Base-by-base conservation (phyloP, 148 eudicot genomes). In the Spergularia marina region DNA sequence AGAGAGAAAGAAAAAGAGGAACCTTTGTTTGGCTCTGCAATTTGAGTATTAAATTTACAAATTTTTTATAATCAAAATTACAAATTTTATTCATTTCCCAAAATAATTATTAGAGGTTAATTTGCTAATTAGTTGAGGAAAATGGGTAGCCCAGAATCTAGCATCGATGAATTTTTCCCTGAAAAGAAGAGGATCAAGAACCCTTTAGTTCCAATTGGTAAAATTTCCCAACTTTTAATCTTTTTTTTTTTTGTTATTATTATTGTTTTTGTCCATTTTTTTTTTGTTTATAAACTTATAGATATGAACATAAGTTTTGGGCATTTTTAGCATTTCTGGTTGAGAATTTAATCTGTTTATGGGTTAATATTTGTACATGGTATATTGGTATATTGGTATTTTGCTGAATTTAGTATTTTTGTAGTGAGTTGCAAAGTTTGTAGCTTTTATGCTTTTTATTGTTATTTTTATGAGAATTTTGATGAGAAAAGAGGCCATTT, bases 141-240 rank as follows among this genome's bases (percentile, higher is more conserved):
- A 40, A 71, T 79, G 82, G 74, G 77, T 25, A 76, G 13, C 76
- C 74, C 82, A 60, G 82, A 82, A 76, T 74, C 85, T 11, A 71
- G 70, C 74, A 58, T 86, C 7, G 89, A 86, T 21, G 84, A 76
- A 2, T 68, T 87, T 61, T 91, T 91, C 65, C 73, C 76, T 30
- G 85, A 68, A 68, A 87, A 87, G 67, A 91, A 91, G 82, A 88
- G 91, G 30, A 82, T 83, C 60, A 85, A 72, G 65, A 91, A 91
- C 80, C 97, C 93, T 69, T 70, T 87, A n/a, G 97, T 91, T 53
- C 97, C 93, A 9, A 76, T 91, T 54, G 97, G 97, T 91, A 86
- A 73, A 10, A 4, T 39, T 78, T 61, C 63, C 25, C 53, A 54
- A n/a, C 74, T 60, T 65, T 63, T 65, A 49, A 54, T 17, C 30